Percentiles rank a stretch among this genome's conserved stretches.
Conservation (phyloP, 495 filamentous ascomycete species). For the Filosporella fistucella region DNA sequence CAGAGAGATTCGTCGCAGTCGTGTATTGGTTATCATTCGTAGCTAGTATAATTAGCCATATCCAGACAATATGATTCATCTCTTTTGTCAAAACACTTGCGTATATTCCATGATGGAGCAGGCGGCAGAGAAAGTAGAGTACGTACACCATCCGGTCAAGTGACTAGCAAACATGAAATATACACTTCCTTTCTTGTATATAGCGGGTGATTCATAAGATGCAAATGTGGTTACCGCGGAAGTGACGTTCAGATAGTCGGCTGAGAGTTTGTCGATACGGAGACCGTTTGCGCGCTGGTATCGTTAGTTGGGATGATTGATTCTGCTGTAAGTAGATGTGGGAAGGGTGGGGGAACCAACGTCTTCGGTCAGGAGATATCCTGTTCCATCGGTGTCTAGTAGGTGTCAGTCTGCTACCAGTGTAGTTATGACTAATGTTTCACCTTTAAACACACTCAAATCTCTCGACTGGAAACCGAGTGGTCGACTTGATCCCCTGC, state of each 20-base stretch:
- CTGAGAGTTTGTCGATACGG: slow-evolving; percentile 43
- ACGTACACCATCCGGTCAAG: slow-evolving; percentile 28
- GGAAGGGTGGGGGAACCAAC: slow-evolving; percentile 26
- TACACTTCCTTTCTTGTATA: slow-evolving; percentile 44
- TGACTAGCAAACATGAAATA: slow-evolving; percentile 50
- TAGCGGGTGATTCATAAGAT: slow-evolving; percentile 38
- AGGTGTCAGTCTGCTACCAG: neutral
- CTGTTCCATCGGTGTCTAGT: slow-evolving; percentile 47
- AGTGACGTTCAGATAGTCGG: slow-evolving; percentile 39
- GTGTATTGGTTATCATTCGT: slow-evolving; percentile 58
- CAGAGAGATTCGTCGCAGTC: slow-evolving; percentile 26
- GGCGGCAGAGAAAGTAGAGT: neutral
- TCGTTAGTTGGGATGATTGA: neutral
- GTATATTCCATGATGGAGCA: neutral
- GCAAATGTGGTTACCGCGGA: slow-evolving; percentile 36
- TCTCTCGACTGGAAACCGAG: slow-evolving; percentile 52
- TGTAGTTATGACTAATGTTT: neutral
- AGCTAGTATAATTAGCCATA: slow-evolving; percentile 28
- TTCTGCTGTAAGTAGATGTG: no score
- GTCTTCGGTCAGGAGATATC: slow-evolving; percentile 61
- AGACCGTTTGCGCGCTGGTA: slow-evolving; percentile 43
- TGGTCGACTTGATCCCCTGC: slow-evolving; percentile 37
- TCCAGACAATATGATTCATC: slow-evolving; percentile 24
- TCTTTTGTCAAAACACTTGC: neutral
- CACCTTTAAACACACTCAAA: slow-evolving; percentile 57